Evolutionary conservation across 2,329 filamentous ascomycete species (phyloP).

Genomic region (Ceratocystis smalleyi): DNA sequence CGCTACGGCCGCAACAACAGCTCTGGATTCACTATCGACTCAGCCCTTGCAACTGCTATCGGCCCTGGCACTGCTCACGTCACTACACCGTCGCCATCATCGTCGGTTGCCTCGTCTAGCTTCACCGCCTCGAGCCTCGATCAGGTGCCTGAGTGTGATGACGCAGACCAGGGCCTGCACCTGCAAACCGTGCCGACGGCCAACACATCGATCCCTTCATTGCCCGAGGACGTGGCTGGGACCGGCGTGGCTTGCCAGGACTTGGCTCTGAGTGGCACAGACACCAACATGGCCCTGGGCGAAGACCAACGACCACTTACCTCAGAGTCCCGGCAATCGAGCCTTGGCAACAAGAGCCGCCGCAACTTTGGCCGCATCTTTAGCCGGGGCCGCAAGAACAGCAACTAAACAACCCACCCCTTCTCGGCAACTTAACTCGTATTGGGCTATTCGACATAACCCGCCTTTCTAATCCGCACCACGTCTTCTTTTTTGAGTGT

Average conservation of each 20-base stretch:
- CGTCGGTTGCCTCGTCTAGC: not conserved
- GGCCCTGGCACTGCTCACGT: constrained; percentile 8
- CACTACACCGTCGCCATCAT: constrained; percentile 1
- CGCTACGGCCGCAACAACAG: constrained; percentile 6
- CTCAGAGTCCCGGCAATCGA: constrained; percentile 8
- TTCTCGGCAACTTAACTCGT: not conserved
- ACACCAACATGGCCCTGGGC: not conserved
- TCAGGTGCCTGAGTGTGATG: not conserved
- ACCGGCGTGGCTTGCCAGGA: not conserved
- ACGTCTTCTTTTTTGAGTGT: constrained; percentile 5
- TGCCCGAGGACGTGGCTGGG: not conserved
- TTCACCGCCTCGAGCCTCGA: not conserved
- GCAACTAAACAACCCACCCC: not conserved
- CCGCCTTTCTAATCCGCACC: not conserved
- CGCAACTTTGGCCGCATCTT: constrained; percentile 9
- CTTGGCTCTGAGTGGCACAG: not conserved
- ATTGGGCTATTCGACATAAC: not conserved
- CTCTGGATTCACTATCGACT: constrained; percentile 10
- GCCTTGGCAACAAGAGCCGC: constrained; percentile 7
- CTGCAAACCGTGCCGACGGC: not conserved
- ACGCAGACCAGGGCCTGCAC: not conserved
- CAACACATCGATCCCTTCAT: constrained; percentile 3
- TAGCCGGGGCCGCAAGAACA: constrained; percentile 10
- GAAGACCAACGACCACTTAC: constrained; percentile 5
- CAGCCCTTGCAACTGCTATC: constrained; percentile 10